A percentile compares a stretch with the other conserved stretches of the same genome.
Conservation (phyloP, 257 asterid genomes). For the Solanum chiquidenum region DNA sequence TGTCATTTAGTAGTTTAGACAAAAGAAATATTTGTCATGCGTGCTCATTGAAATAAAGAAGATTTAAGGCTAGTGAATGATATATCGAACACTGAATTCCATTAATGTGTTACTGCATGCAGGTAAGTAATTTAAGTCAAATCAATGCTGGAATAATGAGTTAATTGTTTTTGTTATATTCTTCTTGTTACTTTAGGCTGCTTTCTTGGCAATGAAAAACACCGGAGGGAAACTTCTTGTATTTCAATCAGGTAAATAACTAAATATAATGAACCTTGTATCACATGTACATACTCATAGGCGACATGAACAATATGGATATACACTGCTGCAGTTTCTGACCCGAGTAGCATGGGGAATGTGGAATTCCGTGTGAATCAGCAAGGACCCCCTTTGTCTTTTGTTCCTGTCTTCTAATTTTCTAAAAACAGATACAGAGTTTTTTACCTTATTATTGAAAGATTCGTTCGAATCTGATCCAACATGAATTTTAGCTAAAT, state of each 20-base stretch:
- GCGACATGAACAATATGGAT: neutral
- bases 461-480: neutral
- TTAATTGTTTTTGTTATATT: neutral
- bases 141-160: neutral
- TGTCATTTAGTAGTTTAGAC: neutral
- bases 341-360: neutral
- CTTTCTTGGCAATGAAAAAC: constrained; percentile 93
- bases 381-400: neutral
- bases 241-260: constrained; percentile 72
- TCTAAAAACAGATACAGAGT: neutral
- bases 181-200: constrained; percentile 48
- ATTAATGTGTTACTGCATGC: neutral
- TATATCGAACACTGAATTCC: neutral
- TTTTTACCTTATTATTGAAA: neutral
- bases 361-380: neutral
- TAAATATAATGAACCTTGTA: neutral
- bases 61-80: neutral
- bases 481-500: neutral
- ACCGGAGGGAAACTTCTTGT: constrained; percentile 94
- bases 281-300: neutral
- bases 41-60: neutral
- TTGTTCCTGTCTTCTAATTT: neutral
- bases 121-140: neutral
- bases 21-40: neutral
- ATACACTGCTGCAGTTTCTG: neutral